Evolutionary conservation across 345 rosid genomes (phyloP), one percentile per base, ranked within the genome.

Genomic region (Heritiera fomes): DNA sequence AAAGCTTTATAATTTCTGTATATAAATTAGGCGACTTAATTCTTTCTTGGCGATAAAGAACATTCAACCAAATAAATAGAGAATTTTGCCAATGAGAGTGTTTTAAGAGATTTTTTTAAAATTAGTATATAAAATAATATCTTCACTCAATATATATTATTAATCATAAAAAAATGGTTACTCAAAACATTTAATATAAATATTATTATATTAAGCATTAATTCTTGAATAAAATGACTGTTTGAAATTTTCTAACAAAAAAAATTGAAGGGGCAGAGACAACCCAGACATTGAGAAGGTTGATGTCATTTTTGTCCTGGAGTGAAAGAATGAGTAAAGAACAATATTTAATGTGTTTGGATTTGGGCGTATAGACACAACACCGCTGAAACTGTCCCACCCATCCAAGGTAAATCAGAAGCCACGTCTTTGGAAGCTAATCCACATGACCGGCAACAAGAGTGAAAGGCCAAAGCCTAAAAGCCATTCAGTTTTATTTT

Each of bases 341-440:
- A 7, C n/a, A 50, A 52, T 17, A 34, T 43, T 60, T 63, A 12
- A 23, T 40, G 10, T 30, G 18, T 8, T 58, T 28, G 58, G 45
- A 20, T 34, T 34, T 34, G 38, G 38, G 38, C 14, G 28, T 9
- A 4, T 23, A 0, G 60, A 68, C 1, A 32, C 6, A 50, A 68
- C 1, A 32, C 6, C 41, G 73, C 43, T 38, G 13, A 60, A 4
- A 23, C 34, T 17, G 40, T 20, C 56, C 23, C 59, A 15, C 5
- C 70, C 30, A 53, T 69, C 79, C 52, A 73, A 60, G 81, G 86
- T 77, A 38, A 15, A 30, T 45, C 8, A 47, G 61, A 15, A 8
- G 38, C 86, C 77, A 69, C 83, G 82, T 75, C 4, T 68, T 34
- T 23, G 15, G 10, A 56, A 65, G 20, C 67, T 50, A 34, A 65